A percentile compares a stretch with the other conserved stretches of the same genome.
Conservation (phyloP, 2,329 filamentous ascomycete genomes). For the Paraphoma chrysanthemicola region DNA sequence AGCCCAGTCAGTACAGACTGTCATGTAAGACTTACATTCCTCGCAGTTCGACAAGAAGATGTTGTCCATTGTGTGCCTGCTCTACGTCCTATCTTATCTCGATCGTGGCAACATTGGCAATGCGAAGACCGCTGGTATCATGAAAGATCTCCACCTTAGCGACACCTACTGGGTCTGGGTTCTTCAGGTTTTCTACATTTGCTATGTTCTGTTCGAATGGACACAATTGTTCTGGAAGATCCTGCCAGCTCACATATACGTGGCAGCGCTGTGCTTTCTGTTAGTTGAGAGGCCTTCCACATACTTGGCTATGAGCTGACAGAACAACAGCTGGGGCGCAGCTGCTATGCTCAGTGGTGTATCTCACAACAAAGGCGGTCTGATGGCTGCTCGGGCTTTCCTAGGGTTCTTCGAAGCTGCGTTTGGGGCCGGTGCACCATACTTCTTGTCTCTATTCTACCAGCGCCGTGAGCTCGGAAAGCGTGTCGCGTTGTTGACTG, state of each 20-base stretch:
- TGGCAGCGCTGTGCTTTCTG: neutral
- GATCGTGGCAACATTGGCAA: constrained; percentile 44
- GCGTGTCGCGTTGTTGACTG: constrained; percentile 35
- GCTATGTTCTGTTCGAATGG: constrained; percentile 48
- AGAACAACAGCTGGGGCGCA: constrained; percentile 16
- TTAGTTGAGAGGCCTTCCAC: neutral
- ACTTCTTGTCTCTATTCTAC: constrained; percentile 46
- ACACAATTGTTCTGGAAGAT: constrained; percentile 35
- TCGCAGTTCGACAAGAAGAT: neutral
- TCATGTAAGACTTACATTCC: neutral
- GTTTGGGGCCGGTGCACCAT: constrained; percentile 22
- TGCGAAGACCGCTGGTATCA: constrained; percentile 42
- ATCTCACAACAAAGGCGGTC: constrained; percentile 4
- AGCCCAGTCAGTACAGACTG: neutral
- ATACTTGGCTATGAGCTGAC: neutral
- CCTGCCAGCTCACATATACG: neutral
- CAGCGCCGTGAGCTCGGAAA: constrained; percentile 41
- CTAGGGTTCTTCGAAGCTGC: constrained; percentile 18
- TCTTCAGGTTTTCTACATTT: constrained; percentile 66
- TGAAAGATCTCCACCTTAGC: constrained; percentile 9
- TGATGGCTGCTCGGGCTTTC: constrained; percentile 10
- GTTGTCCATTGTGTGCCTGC: neutral
- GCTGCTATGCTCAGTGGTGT: constrained; percentile 16
- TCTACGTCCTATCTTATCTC: constrained; percentile 36
- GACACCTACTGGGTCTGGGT: constrained; percentile 61